Evolutionary conservation across 1,284 basidiomycete genomes (phyloP).

Genomic region (Ganoderma multipileum): DNA sequence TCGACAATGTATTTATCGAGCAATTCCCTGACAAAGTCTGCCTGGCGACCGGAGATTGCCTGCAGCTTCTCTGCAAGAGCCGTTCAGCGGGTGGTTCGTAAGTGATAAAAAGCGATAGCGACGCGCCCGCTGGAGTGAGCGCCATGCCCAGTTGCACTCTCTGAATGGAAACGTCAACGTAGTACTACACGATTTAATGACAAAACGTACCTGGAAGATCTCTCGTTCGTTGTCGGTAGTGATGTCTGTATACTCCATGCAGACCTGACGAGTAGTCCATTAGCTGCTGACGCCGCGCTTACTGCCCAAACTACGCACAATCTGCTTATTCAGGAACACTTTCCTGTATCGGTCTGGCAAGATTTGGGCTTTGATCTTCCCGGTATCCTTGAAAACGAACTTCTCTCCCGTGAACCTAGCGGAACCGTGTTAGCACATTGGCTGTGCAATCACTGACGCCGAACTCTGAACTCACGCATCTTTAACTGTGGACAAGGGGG

Average conservation of each 20-base stretch:
- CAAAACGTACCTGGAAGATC: conserved; percentile 68
- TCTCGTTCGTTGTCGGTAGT: conserved; percentile 67
- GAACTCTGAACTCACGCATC: conserved; percentile 52
- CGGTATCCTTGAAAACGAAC: conserved; percentile 57
- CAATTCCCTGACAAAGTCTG: conserved; percentile 60
- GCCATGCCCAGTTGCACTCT: conserved; percentile 82
- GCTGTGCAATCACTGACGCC: neutral
- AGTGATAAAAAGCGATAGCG: neutral
- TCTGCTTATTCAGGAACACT: conserved; percentile 69
- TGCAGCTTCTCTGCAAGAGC: conserved; percentile 64
- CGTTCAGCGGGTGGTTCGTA: neutral
- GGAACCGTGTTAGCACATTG: neutral
- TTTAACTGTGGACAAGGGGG: conserved; percentile 46
- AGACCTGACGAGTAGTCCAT: conserved; percentile 44
- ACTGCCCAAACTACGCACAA: conserved; percentile 42
- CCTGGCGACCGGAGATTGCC: conserved; percentile 59
- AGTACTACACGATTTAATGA: neutral
- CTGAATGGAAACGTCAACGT: conserved; percentile 40
- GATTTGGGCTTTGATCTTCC: conserved; percentile 41
- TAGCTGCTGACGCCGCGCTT: neutral
- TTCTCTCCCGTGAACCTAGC: conserved; percentile 52
- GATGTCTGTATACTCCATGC: conserved; percentile 74
- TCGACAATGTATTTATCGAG: conserved; percentile 51
- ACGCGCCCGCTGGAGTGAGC: conserved; percentile 67
- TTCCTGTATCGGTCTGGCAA: conserved; percentile 59